Evolutionary conservation across 2,329 filamentous ascomycete genomes (phyloP).

Genomic region (Cadophora luteo-olivacea): DNA sequence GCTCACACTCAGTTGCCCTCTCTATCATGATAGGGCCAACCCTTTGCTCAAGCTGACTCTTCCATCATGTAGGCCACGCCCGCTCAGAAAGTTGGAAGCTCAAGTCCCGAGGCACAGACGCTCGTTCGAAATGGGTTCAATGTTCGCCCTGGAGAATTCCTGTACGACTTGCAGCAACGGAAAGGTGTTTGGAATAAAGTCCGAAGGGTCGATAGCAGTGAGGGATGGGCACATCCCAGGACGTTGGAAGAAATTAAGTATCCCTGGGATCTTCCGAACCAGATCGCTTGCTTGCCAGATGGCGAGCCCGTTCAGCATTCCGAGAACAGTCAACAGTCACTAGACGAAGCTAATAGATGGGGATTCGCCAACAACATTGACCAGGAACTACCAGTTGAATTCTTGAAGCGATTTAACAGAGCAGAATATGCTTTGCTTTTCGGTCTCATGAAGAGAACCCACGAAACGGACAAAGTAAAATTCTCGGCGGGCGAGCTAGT

Average conservation of each 20-base stretch:
- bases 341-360: neutral
- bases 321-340: neutral
- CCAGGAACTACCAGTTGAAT: neutral
- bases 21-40: too few relatives aligned
- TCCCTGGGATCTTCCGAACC: neutral
- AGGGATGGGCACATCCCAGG: neutral
- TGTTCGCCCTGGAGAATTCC: neutral
- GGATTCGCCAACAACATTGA: neutral
- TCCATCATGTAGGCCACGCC: neutral
- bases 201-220: neutral
- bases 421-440: neutral
- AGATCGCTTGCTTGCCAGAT: neutral
- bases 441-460: neutral
- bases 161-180: neutral
- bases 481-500: neutral
- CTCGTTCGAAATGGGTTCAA: neutral
- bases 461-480: neutral
- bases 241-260: neutral
- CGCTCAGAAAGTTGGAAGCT: neutral
- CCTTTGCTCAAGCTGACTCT: neutral
- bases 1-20: too few relatives aligned
- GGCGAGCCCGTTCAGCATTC: neutral
- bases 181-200: neutral
- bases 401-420: neutral
- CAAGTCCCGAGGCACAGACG: neutral